Conservation (phyloP, 2,329 filamentous ascomycete genomes). For the Aspergillus sclerotialis region DNA sequence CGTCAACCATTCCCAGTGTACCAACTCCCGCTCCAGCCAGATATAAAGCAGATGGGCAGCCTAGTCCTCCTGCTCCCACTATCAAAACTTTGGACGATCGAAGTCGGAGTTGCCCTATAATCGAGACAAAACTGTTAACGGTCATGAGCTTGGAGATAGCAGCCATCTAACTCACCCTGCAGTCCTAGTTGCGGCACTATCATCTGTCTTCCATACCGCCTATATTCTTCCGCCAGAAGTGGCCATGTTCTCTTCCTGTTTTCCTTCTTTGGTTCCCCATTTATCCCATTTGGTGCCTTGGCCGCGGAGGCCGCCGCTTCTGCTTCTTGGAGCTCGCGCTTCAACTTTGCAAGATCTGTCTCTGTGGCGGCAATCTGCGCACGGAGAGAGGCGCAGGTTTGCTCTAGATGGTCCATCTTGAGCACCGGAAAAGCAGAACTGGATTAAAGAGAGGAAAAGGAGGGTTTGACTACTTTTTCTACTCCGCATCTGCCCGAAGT, state of each 20-base stretch:
- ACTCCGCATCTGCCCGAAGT: not conserved
- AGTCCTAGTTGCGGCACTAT: slow-evolving; percentile 78
- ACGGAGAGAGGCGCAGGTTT: slow-evolving; percentile 25
- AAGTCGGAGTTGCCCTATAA: slow-evolving; percentile 66
- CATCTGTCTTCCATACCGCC: slow-evolving; percentile 82
- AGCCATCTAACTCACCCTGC: slow-evolving; percentile 48
- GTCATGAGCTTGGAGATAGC: not conserved
- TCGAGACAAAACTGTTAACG: slow-evolving; percentile 1
- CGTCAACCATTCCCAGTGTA: slow-evolving; percentile 76
- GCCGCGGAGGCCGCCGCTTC: slow-evolving; percentile 18
- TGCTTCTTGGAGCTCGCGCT: slow-evolving; percentile 26
- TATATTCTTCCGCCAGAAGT: slow-evolving; percentile 65
- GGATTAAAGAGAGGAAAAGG: not conserved
- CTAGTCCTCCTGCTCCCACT: slow-evolving; percentile 80
- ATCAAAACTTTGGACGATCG: slow-evolving; percentile 66
- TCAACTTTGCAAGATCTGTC: slow-evolving; percentile 26
- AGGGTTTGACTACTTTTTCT: not conserved
- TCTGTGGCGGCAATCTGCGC: slow-evolving; percentile 32
- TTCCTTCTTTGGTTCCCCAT: slow-evolving; percentile 1
- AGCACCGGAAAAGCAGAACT: too few species aligned
- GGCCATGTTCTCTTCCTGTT: slow-evolving; percentile 52
- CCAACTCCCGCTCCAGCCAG: slow-evolving; percentile 84
- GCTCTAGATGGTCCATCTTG: slow-evolving; percentile 16
- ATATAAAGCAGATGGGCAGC: slow-evolving; percentile 89
- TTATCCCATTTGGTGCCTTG: slow-evolving; percentile 4